Percentiles rank a stretch among this genome's conserved stretches.
phyloP scores from a whole-genome alignment of 2,329 filamentous ascomycete genomes.

The Colletotrichum liriopes region DNA sequence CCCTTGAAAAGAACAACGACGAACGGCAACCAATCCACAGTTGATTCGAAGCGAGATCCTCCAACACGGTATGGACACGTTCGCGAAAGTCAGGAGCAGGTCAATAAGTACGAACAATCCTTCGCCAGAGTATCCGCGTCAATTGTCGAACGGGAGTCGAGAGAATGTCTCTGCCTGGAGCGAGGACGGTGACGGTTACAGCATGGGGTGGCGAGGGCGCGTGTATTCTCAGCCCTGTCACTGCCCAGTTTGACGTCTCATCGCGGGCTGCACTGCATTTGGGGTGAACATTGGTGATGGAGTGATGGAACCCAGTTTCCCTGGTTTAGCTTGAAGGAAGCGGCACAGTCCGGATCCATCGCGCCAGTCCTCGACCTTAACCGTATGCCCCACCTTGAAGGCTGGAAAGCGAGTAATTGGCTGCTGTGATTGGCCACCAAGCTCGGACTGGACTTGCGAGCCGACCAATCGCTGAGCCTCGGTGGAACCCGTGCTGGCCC shows the following conservation, averaged over 20 bases:
- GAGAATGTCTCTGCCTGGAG: conserved; percentile 39
- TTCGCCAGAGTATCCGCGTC: not conserved
- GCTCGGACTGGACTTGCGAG: not conserved
- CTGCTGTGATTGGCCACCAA: not conserved
- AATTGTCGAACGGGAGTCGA: conserved; percentile 8
- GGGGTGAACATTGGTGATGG: not conserved
- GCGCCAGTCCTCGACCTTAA: not conserved
- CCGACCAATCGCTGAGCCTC: not conserved
- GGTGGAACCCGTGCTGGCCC: not conserved
- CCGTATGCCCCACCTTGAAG: not conserved
- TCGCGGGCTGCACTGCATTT: conserved; percentile 12
- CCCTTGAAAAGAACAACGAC: not conserved
- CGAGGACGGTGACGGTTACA: not conserved
- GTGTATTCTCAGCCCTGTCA: conserved; percentile 12
- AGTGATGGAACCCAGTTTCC: not conserved
- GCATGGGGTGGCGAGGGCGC: not conserved
- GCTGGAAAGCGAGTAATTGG: not conserved
- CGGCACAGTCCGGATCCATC: not conserved
- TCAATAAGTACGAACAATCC: not conserved
- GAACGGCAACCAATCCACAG: not conserved
- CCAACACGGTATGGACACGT: not conserved
- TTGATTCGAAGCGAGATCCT: not conserved
- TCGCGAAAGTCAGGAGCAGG: not conserved
- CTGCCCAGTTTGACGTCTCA: not conserved
- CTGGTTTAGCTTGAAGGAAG: conserved; percentile 2